Conservation (phyloP, 352 stramenopile species). For the Globisporangium mamillatum region DNA sequence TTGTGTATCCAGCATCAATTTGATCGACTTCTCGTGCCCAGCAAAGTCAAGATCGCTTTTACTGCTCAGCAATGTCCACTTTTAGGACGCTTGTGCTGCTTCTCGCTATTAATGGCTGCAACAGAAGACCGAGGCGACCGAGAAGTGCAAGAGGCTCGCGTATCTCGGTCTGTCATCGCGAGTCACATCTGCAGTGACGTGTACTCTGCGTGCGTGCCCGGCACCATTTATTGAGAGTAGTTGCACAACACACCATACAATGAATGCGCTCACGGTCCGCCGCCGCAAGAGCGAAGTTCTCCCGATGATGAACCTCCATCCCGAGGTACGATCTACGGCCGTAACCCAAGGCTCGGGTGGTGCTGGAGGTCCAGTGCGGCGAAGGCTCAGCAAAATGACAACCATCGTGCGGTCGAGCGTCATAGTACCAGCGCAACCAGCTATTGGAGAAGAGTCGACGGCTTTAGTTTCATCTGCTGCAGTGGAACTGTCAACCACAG, state of each 20-base stretch:
- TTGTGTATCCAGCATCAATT: neutral
- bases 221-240: neutral
- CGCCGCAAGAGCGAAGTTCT: constrained; percentile 7
- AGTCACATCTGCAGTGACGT: neutral
- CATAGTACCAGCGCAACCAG: neutral
- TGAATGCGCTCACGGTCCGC: constrained; percentile 1
- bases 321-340: neutral
- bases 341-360: neutral
- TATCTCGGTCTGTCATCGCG: neutral
- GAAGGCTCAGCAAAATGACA: constrained; percentile 9
- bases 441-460: neutral
- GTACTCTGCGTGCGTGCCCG: neutral
- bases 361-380: neutral
- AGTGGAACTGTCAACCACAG: neutral
- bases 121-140: neutral
- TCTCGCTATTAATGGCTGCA: neutral
- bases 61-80: neutral
- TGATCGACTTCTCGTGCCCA: neutral
- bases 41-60: neutral
- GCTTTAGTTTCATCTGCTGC: neutral
- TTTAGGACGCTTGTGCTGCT: neutral
- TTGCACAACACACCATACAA: constrained; percentile 29
- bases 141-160: neutral
- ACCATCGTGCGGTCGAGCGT: constrained; percentile 1
- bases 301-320: neutral